Evolutionary conservation across 2,329 filamentous ascomycete genomes (phyloP).

Genomic region (Mycocentrospora acerina): DNA sequence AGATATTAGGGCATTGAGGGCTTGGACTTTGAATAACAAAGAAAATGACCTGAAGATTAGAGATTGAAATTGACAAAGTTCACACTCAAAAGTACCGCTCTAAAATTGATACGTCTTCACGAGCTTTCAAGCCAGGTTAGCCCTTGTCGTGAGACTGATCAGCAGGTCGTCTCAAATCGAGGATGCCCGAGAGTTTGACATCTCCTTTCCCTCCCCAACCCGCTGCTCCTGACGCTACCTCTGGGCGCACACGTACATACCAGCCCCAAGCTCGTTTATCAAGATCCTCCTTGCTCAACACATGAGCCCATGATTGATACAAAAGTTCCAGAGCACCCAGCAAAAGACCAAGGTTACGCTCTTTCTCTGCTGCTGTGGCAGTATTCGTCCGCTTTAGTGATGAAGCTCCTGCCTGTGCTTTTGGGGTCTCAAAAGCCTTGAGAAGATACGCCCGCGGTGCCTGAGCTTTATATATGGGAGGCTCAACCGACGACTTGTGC

Average conservation of each 20-base stretch:
- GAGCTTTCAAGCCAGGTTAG: not conserved
- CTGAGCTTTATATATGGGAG: conserved; percentile 76
- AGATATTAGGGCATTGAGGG: too few relatives aligned
- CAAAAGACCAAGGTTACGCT: conserved; percentile 68
- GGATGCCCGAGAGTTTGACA: conserved; percentile 66
- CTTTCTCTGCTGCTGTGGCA: conserved; percentile 61
- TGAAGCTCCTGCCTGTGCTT: conserved; percentile 26
- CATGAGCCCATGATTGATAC: conserved; percentile 71
- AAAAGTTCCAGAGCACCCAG: conserved; percentile 71
- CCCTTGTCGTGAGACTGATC: not conserved
- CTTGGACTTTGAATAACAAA: too few relatives aligned
- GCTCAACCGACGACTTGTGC: conserved; percentile 44
- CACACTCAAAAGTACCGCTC: too few relatives aligned
- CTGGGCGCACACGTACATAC: conserved; percentile 76
- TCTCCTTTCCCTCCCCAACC: conserved; percentile 83
- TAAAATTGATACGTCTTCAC: too few relatives aligned
- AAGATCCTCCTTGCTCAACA: conserved; percentile 65
- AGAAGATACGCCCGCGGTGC: conserved; percentile 62
- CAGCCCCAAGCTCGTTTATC: conserved; percentile 78
- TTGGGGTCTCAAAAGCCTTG: conserved; percentile 58
- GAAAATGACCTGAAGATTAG: too few relatives aligned
- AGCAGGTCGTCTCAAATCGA: conserved; percentile 26
- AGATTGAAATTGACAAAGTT: too few relatives aligned
- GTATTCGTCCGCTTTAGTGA: conserved; percentile 50
- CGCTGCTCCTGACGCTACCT: conserved; percentile 70